These are phyloP conservation scores for Naganishia randhawae DNA, from an alignment of 768 basidiomycete genomes.

Conservation along the genomic window DNA sequence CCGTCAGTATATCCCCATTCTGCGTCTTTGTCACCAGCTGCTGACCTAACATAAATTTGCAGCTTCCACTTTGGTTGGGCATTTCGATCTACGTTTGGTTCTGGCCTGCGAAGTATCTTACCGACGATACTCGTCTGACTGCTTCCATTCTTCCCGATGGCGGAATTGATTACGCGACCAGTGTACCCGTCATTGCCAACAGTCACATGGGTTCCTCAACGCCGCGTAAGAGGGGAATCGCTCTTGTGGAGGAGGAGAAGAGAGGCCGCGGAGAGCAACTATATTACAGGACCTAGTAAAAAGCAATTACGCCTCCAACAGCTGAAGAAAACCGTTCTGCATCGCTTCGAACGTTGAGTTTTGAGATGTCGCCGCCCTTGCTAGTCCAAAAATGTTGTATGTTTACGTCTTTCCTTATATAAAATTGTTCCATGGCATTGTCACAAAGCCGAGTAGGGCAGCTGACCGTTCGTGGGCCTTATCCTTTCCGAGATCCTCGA, in stretches of 20 bases:
- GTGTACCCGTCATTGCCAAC: not conserved
- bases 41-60: not conserved
- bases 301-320: too few species aligned
- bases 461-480: too few species aligned
- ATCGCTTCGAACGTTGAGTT: too few species aligned
- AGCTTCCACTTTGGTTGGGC: conserved; percentile 45
- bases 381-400: too few species aligned
- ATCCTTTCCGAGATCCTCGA: too few species aligned
- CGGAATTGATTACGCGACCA: not conserved
- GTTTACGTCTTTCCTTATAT: too few species aligned
- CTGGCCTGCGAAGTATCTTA: conserved; percentile 48
- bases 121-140: conserved; percentile 27
- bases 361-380: too few species aligned
- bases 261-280: not conserved
- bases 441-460: too few species aligned
- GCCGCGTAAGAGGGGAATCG: not conserved
- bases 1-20: conserved; percentile 21
- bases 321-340: too few species aligned
- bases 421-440: too few species aligned
- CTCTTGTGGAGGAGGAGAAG: not conserved
- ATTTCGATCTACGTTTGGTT: conserved; percentile 43
- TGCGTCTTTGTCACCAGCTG: not conserved
- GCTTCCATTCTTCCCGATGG: not conserved
- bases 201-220: not conserved
- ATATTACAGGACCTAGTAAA: too few species aligned